These are phyloP conservation scores for Fusarium metavorans DNA, from an alignment of 2,329 filamentous ascomycete species.

Conservation along the genomic window DNA sequence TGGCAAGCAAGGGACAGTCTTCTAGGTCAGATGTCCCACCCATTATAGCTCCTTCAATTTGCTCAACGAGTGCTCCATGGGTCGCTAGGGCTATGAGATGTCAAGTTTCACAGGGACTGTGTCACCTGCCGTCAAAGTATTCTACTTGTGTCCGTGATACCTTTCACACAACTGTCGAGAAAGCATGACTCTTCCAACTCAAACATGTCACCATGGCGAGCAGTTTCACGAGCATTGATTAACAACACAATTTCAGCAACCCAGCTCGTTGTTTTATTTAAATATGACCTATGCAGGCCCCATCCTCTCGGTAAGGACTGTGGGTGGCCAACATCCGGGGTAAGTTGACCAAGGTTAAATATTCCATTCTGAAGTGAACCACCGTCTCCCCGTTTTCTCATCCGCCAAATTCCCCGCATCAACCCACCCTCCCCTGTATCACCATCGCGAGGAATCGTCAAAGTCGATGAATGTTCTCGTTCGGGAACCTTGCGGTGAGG, in stretches of 20 bases:
- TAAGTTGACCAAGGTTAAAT: neutral
- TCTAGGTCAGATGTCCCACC: no score
- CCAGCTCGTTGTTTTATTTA: neutral
- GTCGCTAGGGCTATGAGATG: neutral
- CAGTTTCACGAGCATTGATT: neutral
- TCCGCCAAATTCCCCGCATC: neutral
- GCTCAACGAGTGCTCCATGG: neutral
- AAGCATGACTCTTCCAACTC: neutral
- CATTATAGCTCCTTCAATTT: neutral
- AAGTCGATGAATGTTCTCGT: neutral
- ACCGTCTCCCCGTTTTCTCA: neutral
- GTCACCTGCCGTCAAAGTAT: neutral
- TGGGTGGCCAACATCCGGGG: neutral
- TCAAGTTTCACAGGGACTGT: neutral
- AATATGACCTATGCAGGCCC: neutral
- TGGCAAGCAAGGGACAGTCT: neutral
- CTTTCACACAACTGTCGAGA: neutral
- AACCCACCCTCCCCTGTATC: neutral
- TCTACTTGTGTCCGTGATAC: accelerated
- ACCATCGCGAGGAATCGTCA: neutral
- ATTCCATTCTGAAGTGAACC: neutral
- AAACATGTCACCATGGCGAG: neutral
- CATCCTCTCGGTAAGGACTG: neutral
- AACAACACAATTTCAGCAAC: neutral
- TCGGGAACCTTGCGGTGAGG: neutral